Percentiles rank a stretch among this genome's conserved stretches.
These are phyloP conservation scores for Alternaria rosae DNA, from an alignment of 2,329 filamentous ascomycete genomes.

Conservation along the genomic window DNA sequence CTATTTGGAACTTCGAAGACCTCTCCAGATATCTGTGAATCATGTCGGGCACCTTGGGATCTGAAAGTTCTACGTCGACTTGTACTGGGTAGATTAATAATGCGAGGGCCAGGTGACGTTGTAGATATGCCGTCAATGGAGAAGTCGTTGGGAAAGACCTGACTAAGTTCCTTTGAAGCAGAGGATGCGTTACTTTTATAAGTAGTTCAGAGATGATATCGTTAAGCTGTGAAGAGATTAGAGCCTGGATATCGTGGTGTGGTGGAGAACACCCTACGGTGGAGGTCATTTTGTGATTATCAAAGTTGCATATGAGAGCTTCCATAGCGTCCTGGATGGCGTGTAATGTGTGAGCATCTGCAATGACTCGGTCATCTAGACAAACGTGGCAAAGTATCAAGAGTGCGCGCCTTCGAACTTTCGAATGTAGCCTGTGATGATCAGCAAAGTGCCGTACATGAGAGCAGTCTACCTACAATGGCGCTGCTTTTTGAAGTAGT, in stretches of 20 bases:
- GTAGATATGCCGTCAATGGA: slow-evolving; percentile 64
- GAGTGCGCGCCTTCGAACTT: slow-evolving; percentile 32
- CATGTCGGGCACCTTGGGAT: slow-evolving; percentile 25
- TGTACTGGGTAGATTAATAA: slow-evolving; percentile 61
- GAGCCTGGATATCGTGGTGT: slow-evolving; percentile 23
- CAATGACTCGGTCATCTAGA: slow-evolving; percentile 43
- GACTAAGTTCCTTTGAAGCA: slow-evolving; percentile 66
- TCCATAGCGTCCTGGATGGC: slow-evolving; percentile 45
- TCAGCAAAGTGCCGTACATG: slow-evolving; percentile 6
- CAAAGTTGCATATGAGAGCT: slow-evolving; percentile 39
- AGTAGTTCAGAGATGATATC: slow-evolving; percentile 36
- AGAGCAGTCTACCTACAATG: slow-evolving; percentile 26
- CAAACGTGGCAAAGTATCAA: slow-evolving; percentile 38
- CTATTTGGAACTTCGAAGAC: slow-evolving; percentile 61
- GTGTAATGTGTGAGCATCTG: slow-evolving; percentile 23
- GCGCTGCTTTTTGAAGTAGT: slow-evolving; percentile 36
- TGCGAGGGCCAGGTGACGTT: slow-evolving; percentile 70
- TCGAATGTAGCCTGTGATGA: slow-evolving; percentile 26
- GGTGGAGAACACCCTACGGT: slow-evolving; percentile 28
- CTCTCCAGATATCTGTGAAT: slow-evolving; percentile 40
- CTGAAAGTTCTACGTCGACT: slow-evolving; percentile 35
- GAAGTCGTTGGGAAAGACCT: slow-evolving; percentile 64
- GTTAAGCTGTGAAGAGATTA: slow-evolving; percentile 36
- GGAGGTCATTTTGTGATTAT: slow-evolving; percentile 28
- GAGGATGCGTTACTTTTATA: slow-evolving; percentile 53